phyloP scores from a whole-genome alignment of 768 basidiomycete genomes.

The Serendipita sp. region DNA sequence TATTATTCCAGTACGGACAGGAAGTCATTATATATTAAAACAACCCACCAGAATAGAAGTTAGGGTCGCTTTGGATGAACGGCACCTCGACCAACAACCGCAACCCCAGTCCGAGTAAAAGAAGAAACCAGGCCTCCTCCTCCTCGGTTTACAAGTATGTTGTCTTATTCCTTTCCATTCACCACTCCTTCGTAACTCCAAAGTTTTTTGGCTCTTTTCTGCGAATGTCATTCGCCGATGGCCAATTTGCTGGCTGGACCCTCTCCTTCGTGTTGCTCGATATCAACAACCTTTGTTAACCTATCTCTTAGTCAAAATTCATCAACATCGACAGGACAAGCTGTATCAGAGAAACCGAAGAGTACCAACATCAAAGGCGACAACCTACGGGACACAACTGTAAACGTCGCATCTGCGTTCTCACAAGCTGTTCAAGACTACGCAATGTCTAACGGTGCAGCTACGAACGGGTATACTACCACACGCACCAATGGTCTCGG shows the following conservation, averaged over 20 bases:
- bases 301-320: neutral
- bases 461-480: constrained; percentile 12
- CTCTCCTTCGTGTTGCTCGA: too few relatives aligned
- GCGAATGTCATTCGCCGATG: too few relatives aligned
- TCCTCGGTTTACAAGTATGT: too few relatives aligned
- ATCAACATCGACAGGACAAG: neutral
- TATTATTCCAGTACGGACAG: too few relatives aligned
- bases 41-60: too few relatives aligned
- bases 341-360: neutral
- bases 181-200: too few relatives aligned
- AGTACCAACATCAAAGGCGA: constrained; percentile 1
- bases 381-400: constrained; percentile 67
- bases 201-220: neutral
- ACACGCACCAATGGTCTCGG: neutral
- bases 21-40: too few relatives aligned
- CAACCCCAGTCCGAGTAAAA: neutral
- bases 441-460: constrained; percentile 21
- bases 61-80: neutral
- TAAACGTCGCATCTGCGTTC: constrained; percentile 74
- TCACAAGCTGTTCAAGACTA: constrained; percentile 33
- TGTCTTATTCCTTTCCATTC: too few relatives aligned
- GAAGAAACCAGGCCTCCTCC: neutral
- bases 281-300: neutral
- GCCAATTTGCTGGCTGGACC: too few relatives aligned
- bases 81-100: neutral